These are phyloP conservation scores for Xylaria cubensis DNA, from an alignment of 495 filamentous ascomycete genomes.

Conservation along the genomic window DNA sequence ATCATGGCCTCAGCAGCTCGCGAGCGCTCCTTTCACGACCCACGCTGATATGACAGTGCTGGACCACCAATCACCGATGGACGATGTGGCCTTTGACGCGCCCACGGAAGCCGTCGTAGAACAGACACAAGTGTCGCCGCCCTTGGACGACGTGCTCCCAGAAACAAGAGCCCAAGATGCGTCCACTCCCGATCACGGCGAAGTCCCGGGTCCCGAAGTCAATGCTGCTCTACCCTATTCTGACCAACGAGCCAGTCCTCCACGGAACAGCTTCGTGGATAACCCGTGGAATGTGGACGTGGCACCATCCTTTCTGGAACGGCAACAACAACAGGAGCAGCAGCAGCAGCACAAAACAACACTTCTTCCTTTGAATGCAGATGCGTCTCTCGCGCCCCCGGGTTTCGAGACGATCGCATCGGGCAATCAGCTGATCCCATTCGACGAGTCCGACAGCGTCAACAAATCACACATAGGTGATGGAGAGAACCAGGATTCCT, in stretches of 20 bases:
- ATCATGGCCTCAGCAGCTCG: constrained; percentile 17
- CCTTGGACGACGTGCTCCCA: background rate
- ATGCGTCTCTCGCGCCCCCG: constrained; percentile 4
- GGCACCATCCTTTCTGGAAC: background rate
- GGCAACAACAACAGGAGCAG: too few species aligned
- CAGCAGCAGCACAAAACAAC: background rate
- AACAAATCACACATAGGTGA: background rate
- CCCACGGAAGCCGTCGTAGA: background rate
- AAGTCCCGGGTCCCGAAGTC: background rate
- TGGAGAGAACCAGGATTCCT: background rate
- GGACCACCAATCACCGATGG: background rate
- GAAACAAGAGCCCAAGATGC: background rate
- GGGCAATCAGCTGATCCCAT: background rate
- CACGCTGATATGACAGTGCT: background rate
- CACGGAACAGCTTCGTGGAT: background rate
- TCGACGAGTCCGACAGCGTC: background rate
- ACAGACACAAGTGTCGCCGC: background rate
- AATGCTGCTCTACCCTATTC: background rate
- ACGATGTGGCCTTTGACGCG: background rate
- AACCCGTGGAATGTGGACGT: background rate
- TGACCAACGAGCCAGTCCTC: background rate
- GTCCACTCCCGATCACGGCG: background rate
- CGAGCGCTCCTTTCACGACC: background rate
- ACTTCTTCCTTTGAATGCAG: background rate
- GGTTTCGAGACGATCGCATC: background rate